Conservation (phyloP, 805 yeast species). For the Torulaspora quercuum region DNA sequence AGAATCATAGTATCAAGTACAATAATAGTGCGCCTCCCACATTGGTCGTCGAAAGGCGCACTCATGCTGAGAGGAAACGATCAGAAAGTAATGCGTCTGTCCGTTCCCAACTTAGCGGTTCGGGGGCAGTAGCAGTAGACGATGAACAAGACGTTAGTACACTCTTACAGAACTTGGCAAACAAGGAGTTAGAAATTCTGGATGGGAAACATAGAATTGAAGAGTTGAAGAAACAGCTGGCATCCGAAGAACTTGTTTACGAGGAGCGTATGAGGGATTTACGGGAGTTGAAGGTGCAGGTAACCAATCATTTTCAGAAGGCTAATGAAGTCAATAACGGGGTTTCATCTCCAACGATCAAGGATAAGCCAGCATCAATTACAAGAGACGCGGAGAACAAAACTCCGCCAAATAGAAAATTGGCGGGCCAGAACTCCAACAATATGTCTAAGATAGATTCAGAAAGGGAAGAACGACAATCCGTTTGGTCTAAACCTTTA, state of each 20-base stretch:
- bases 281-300: constrained; percentile 35
- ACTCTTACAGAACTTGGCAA: constrained; percentile 57
- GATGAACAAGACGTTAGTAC: constrained; percentile 45
- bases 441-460: constrained; percentile 3
- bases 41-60: constrained; percentile 1
- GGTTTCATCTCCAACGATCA: constrained; percentile 1
- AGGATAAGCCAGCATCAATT: background rate
- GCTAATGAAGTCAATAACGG: background rate
- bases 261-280: constrained; percentile 40
- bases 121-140: constrained; percentile 13
- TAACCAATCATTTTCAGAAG: constrained; percentile 16
- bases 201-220: constrained; percentile 58
- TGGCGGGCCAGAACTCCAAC: background rate
- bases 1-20: constrained; percentile 1
- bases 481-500: constrained; percentile 53
- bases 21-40: constrained; percentile 11
- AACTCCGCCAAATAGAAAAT: background rate
- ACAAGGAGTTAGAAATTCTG: constrained; percentile 64
- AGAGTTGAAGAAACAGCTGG: constrained; percentile 45
- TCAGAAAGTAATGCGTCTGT: constrained; percentile 25
- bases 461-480: constrained; percentile 18
- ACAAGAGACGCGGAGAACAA: background rate
- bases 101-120: constrained; percentile 22
- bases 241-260: constrained; percentile 49
- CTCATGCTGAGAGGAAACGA: constrained; percentile 18